Evolutionary conservation across 306 rosid species (phyloP).

Genomic region (Albizia julibrissin): DNA sequence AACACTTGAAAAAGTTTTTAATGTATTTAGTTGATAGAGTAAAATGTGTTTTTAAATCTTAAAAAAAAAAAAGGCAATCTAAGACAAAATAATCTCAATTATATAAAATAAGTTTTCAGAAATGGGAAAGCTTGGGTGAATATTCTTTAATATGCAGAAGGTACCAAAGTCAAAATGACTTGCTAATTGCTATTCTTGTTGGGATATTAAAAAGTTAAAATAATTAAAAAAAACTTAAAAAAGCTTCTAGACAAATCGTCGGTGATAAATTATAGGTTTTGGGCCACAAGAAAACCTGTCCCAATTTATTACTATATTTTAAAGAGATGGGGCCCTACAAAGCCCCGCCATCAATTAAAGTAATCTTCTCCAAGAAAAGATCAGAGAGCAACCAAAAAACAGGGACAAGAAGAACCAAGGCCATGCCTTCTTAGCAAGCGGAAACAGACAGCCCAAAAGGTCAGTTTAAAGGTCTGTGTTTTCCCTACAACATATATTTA

Average conservation of each 20-base stretch:
- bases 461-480: not conserved
- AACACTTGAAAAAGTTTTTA: not conserved
- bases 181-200: not conserved
- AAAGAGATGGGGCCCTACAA: slow-evolving; percentile 12
- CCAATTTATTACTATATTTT: slow-evolving; percentile 24
- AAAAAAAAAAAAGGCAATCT: not conserved
- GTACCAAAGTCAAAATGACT: not conserved
- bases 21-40: not conserved
- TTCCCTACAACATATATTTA: not conserved
- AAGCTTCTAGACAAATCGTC: not conserved
- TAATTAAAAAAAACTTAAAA: not conserved
- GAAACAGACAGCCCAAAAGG: not conserved
- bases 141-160: not conserved
- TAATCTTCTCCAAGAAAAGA: not conserved
- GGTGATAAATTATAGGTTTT: slow-evolving; percentile 2
- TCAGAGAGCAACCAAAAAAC: not conserved
- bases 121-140: not conserved
- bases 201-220: not conserved
- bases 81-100: not conserved
- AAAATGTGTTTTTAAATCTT: not conserved
- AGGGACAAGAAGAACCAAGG: not conserved
- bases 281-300: slow-evolving; percentile 31
- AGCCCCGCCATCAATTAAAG: not conserved
- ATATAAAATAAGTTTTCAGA: not conserved
- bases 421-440: not conserved